phyloP scores from a whole-genome alignment of 108 stramenopile species.

The Pseudonitzschia delicatissima region DNA sequence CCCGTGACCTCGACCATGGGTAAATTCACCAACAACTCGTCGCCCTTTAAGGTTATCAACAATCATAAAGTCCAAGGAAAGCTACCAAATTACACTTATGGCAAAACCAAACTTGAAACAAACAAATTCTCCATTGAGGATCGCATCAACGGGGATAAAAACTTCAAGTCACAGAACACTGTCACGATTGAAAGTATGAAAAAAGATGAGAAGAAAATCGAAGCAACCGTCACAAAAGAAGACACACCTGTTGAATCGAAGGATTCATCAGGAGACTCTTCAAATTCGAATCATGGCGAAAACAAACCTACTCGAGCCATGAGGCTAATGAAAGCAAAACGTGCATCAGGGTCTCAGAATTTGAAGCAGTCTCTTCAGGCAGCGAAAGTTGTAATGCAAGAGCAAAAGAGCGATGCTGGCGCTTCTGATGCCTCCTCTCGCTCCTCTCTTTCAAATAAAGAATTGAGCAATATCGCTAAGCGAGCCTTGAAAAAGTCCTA shows the following conservation, averaged over 20 bases:
- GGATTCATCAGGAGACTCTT: neutral
- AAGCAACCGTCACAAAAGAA: neutral
- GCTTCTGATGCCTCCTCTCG: constrained; percentile 22
- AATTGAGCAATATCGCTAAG: constrained; percentile 20
- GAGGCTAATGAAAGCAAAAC: constrained; percentile 6
- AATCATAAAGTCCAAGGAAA: neutral
- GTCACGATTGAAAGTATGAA: neutral
- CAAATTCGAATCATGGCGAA: neutral
- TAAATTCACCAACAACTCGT: neutral
- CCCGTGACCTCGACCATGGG: neutral
- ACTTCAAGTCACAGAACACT: neutral
- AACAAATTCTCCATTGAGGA: constrained; percentile 17
- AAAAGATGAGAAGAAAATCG: neutral
- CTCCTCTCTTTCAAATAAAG: constrained; percentile 23
- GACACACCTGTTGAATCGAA: neutral
- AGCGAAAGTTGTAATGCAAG: constrained; percentile 19
- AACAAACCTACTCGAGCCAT: constrained; percentile 11
- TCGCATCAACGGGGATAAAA: constrained; percentile 13
- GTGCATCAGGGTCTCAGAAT: neutral
- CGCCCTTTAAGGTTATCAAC: constrained; percentile 8
- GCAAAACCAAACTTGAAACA: neutral
- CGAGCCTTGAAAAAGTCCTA: constrained; percentile 15
- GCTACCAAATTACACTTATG: neutral
- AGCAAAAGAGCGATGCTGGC: constrained; percentile 23
- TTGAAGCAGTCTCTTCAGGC: constrained; percentile 18